Percentiles rank a stretch among this genome's conserved stretches.
These are phyloP conservation scores for Fraxinus excelsior DNA, from an alignment of 257 asterid genomes.

Conservation along the genomic window DNA sequence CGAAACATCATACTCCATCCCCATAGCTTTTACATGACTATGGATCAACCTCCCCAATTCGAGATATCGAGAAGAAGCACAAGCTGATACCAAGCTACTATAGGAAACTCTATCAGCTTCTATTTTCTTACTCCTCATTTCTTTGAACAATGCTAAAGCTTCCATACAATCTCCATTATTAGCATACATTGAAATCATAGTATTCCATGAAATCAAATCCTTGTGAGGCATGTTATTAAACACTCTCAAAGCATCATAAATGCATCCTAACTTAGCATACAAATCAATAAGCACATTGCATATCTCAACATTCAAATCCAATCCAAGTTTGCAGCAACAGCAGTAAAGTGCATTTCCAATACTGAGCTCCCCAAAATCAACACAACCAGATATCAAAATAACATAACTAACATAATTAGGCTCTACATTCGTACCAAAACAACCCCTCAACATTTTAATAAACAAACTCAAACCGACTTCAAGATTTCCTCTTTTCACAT, in stretches of 20 bases:
- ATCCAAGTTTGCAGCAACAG: slow-evolving; percentile 41
- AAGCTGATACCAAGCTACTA: slow-evolving; percentile 45
- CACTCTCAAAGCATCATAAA: slow-evolving; percentile 35
- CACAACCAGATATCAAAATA: slow-evolving; percentile 41
- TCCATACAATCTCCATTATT: slow-evolving; percentile 21
- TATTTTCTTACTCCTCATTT: slow-evolving; percentile 33
- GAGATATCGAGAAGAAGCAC: slow-evolving; percentile 36
- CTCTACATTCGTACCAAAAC: slow-evolving; percentile 38
- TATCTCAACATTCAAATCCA: slow-evolving; percentile 32
- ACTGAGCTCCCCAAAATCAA: slow-evolving; percentile 31
- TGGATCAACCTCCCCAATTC: slow-evolving; percentile 41
- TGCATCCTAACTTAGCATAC: slow-evolving; percentile 40
- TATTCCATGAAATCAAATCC: slow-evolving; percentile 50
- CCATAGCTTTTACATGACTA: slow-evolving; percentile 35
- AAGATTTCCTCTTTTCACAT: slow-evolving; percentile 34
- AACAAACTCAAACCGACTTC: slow-evolving; percentile 40
- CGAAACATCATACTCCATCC: slow-evolving; percentile 37
- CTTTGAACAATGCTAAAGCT: slow-evolving; percentile 36
- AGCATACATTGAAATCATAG: slow-evolving; percentile 40
- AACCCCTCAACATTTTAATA: slow-evolving; percentile 40
- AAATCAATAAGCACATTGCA: slow-evolving; percentile 47
- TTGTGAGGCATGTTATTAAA: slow-evolving; percentile 32
- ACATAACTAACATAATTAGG: slow-evolving; percentile 46
- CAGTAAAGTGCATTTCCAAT: slow-evolving; percentile 41
- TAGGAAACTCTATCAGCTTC: slow-evolving; percentile 43